phyloP scores from a whole-genome alignment of 2,329 filamentous ascomycete species.

The Neonectria ditissima region DNA sequence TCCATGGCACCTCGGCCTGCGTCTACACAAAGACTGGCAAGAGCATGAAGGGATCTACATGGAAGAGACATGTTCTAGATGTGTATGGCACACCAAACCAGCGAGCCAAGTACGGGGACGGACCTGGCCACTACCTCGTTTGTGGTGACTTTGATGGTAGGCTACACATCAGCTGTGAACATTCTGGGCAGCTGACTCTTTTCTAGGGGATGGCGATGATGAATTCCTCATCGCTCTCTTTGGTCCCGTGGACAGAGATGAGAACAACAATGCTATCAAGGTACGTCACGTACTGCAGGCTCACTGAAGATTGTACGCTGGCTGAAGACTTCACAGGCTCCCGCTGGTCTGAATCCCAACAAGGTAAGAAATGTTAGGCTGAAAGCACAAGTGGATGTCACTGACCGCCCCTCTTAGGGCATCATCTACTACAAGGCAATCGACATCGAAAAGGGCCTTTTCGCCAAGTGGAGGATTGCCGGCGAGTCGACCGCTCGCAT shows the following conservation, averaged over 20 bases:
- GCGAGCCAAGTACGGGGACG: conserved; percentile 10
- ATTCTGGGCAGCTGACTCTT: not conserved
- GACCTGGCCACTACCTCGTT: conserved; percentile 11
- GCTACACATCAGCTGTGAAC: not conserved
- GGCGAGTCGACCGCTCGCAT: not conserved
- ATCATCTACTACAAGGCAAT: conserved; percentile 10
- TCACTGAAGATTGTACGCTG: not conserved
- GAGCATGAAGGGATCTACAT: not conserved
- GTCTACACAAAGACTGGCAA: conserved; percentile 2
- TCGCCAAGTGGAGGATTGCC: conserved; percentile 10
- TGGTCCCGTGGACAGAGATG: not conserved
- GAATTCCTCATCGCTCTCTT: not conserved
- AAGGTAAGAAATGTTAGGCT: not conserved
- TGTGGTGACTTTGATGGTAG: conserved; percentile 6
- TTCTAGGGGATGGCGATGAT: not conserved
- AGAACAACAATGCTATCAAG: not conserved
- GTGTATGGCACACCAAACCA: conserved; percentile 22
- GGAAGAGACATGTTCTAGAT: conserved; percentile 25
- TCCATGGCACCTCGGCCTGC: conserved; percentile 5
- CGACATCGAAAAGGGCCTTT: conserved; percentile 4
- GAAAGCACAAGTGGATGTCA: not conserved
- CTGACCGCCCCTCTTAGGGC: not conserved
- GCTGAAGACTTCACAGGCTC: not conserved
- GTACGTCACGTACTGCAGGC: not conserved
- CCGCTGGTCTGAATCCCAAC: not conserved